phyloP scores from a whole-genome alignment of 345 rosid species.

The Theobroma cacao region DNA sequence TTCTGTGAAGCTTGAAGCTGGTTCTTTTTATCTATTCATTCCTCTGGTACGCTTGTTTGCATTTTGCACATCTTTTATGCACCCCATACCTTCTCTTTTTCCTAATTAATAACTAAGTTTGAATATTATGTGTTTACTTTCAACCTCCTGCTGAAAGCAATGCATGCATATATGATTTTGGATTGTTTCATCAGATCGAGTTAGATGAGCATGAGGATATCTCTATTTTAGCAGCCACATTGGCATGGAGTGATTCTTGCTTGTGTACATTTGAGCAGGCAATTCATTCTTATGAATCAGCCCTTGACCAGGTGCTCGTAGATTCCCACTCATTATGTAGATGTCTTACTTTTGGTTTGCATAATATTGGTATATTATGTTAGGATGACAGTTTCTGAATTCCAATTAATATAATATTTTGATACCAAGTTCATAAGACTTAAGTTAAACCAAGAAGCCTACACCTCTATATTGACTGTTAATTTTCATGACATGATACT shows the following conservation, averaged over 20 bases:
- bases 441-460: neutral
- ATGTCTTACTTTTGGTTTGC: neutral
- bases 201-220: slow-evolving; percentile 59
- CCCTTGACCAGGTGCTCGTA: slow-evolving; percentile 56
- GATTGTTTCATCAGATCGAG: slow-evolving; percentile 61
- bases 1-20: slow-evolving; percentile 54
- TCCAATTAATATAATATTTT: neutral
- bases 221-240: slow-evolving; percentile 66
- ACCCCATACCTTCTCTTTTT: neutral
- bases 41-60: slow-evolving; percentile 74
- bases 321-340: neutral
- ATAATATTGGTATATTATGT: neutral
- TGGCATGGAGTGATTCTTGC: slow-evolving; percentile 68
- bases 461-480: neutral
- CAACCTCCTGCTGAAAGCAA: slow-evolving; percentile 1
- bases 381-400: neutral
- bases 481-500: neutral
- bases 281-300: slow-evolving; percentile 54
- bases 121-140: neutral
- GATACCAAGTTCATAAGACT: neutral
- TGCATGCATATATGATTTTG: slow-evolving; percentile 3
- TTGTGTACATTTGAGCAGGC: slow-evolving; percentile 54
- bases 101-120: neutral
- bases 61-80: slow-evolving; percentile 8
- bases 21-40: slow-evolving; percentile 66